A percentile compares a stretch with the other conserved stretches of the same genome.
Evolutionary conservation across 306 rosid species (phyloP).

Genomic region (Quercus bicolor): DNA sequence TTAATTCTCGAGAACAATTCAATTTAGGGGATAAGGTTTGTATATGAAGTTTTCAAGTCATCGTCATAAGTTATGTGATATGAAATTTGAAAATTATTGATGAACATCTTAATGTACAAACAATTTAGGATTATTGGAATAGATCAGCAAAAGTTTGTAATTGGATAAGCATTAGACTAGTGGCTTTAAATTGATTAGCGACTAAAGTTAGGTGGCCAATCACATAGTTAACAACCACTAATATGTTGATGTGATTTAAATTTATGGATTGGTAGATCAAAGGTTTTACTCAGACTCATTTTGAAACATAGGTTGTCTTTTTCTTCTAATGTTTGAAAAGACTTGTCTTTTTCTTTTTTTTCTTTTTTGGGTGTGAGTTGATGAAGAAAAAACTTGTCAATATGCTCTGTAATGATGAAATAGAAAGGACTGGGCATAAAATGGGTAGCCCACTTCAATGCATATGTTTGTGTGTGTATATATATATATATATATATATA

Average conservation of each 20-base stretch:
- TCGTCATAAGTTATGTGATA: background rate
- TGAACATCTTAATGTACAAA: background rate
- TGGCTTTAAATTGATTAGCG: constrained; percentile 29
- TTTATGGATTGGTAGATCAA: constrained; percentile 26
- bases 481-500: no score
- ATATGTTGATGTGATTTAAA: constrained; percentile 35
- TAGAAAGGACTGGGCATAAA: no score
- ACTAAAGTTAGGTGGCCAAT: constrained; percentile 53
- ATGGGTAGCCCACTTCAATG: no score
- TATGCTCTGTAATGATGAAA: no score
- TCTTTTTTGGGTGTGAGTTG: no score
- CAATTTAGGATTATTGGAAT: background rate
- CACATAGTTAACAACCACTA: constrained; percentile 47
- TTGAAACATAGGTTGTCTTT: no score
- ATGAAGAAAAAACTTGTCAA: no score
- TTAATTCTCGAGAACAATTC: no score
- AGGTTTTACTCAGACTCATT: constrained; percentile 28
- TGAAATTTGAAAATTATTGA: background rate
- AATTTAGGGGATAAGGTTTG: no score
- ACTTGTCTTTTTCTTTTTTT: no score
- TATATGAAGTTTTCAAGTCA: background rate
- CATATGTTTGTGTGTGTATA: no score
- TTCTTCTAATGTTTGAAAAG: no score
- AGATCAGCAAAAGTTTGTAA: background rate
- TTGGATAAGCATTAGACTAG: constrained; percentile 20